These are phyloP conservation scores for Hymenoscyphus occultus DNA, from an alignment of 2,329 filamentous ascomycete species.

Conservation along the genomic window DNA sequence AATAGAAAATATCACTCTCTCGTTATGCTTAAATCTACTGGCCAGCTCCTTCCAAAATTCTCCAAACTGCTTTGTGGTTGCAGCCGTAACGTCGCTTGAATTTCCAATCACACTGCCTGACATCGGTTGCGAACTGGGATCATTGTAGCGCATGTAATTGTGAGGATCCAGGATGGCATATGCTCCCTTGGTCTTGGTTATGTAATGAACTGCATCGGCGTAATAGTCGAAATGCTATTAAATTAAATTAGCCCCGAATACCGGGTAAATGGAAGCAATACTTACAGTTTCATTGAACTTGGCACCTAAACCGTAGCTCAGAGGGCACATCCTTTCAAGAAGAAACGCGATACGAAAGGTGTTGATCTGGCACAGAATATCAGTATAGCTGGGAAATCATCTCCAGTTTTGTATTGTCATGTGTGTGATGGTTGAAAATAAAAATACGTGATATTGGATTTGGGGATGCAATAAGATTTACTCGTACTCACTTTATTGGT, in stretches of 20 bases:
- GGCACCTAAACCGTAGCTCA: slow-evolving; percentile 44
- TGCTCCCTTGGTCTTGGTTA: slow-evolving; percentile 45
- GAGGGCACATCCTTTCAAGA: slow-evolving; percentile 50
- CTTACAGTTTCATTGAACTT: slow-evolving; percentile 48
- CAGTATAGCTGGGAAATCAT: not conserved
- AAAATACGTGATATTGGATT: not conserved
- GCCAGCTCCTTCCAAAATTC: slow-evolving; percentile 50
- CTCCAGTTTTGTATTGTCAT: not conserved
- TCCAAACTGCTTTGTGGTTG: slow-evolving; percentile 45
- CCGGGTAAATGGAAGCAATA: not conserved
- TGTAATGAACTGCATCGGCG: slow-evolving; percentile 48
- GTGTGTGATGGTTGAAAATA: too few relatives aligned
- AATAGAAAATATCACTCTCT: slow-evolving; percentile 58
- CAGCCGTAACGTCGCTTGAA: slow-evolving; percentile 42
- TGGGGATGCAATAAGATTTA: not conserved
- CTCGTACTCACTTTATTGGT: slow-evolving; percentile 41
- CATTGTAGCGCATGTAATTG: slow-evolving; percentile 54
- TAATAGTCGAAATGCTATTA: slow-evolving; percentile 43
- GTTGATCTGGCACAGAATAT: slow-evolving; percentile 36
- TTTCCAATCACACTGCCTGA: slow-evolving; percentile 50
- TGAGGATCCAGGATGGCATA: slow-evolving; percentile 51
- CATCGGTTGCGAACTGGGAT: slow-evolving; percentile 47
- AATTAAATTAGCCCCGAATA: slow-evolving; percentile 3
- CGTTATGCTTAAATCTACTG: slow-evolving; percentile 44
- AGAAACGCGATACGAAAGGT: slow-evolving; percentile 50